Evolutionary conservation across 345 rosid species (phyloP), one percentile per base, ranked within the genome.

Genomic region (Dovyalis caffra): DNA sequence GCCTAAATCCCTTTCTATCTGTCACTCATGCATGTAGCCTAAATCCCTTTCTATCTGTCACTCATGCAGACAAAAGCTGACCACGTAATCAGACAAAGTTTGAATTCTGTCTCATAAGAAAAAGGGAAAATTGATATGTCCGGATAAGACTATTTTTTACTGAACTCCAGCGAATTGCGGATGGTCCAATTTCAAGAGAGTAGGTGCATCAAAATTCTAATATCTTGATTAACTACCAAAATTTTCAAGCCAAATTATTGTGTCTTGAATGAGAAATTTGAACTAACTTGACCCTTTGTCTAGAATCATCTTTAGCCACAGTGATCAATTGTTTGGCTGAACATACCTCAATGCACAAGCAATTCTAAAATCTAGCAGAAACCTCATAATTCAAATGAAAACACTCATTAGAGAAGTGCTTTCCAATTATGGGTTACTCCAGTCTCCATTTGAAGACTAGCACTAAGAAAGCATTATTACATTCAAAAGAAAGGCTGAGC

Each of bases 301-400:
- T 43, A 43, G 20, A 43, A 14, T 43, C n/a, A 43, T 43, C 49
- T 43, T 43, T 14, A 43, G 49, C 49, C 20, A 43, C 12, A 40
- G n/a, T n/a, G n/a, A n/a, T n/a, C n/a, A n/a, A n/a, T n/a, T n/a
- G n/a, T n/a, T n/a, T 43, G 15, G 49, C 49, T 43, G 49, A 43
- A 70, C 2, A 70, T 32, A 33, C 37, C 68, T 43, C 23, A 70
- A 12, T n/a, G 62, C 35, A 58, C 28, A 31, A 69, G 20, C 43
- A 51, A 31, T 43, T 23, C 53, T 43, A 51, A 21, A 25, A 49
- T 31, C 58, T 56, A 21, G 15, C 43, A 33, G 12, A 31, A 51
- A 32, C 16, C 64, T n/a, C 74, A 10, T 23, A 45, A 56, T 56
- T 56, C 51, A 70, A 70, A 33, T 56, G 18, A 32, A 69, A 70